Conservation (phyloP, 2,329 filamentous ascomycete genomes). For the Verticillium zaregamsianum region DNA sequence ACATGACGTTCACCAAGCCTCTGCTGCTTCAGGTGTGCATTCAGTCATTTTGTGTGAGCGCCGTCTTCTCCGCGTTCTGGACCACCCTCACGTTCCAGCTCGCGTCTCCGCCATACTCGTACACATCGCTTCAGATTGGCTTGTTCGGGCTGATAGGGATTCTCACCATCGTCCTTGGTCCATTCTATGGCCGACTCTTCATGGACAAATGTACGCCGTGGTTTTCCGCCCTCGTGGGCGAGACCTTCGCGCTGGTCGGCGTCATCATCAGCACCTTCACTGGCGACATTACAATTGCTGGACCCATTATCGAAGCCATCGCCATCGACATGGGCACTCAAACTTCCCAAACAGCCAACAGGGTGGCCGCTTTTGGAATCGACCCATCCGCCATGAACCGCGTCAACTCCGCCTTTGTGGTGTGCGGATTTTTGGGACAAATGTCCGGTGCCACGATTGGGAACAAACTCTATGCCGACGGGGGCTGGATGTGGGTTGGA, state of each 20-base stretch:
- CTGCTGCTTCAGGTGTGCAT: conserved; percentile 65
- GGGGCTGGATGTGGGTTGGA: conserved; percentile 38
- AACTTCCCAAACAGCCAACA: conserved; percentile 68
- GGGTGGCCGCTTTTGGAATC: conserved; percentile 64
- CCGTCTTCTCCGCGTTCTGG: conserved; percentile 48
- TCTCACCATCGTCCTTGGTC: conserved; percentile 60
- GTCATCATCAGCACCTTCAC: conserved; percentile 65
- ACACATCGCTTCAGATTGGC: conserved; percentile 63
- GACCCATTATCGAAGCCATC: conserved; percentile 67
- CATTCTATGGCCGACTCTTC: conserved; percentile 65
- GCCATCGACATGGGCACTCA: conserved; percentile 67
- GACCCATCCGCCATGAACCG: conserved; percentile 68
- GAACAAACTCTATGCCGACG: conserved; percentile 43
- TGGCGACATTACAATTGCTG: conserved; percentile 60
- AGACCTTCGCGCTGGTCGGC: conserved; percentile 54
- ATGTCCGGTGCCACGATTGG: conserved; percentile 62
- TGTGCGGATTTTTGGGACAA: conserved; percentile 69
- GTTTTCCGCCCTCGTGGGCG: conserved; percentile 60
- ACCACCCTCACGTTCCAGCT: conserved; percentile 74
- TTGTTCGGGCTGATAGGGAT: conserved; percentile 76
- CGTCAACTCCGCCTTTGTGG: conserved; percentile 79
- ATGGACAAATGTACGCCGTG: conserved; percentile 67
- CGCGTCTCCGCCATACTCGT: conserved; percentile 63
- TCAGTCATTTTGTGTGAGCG: conserved; percentile 55
- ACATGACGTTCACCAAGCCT: conserved; percentile 60